Percentiles rank a stretch among this genome's conserved stretches.
Evolutionary conservation across 495 filamentous ascomycete genomes (phyloP).

Genomic region (Lasiosphaeris hirsuta): DNA sequence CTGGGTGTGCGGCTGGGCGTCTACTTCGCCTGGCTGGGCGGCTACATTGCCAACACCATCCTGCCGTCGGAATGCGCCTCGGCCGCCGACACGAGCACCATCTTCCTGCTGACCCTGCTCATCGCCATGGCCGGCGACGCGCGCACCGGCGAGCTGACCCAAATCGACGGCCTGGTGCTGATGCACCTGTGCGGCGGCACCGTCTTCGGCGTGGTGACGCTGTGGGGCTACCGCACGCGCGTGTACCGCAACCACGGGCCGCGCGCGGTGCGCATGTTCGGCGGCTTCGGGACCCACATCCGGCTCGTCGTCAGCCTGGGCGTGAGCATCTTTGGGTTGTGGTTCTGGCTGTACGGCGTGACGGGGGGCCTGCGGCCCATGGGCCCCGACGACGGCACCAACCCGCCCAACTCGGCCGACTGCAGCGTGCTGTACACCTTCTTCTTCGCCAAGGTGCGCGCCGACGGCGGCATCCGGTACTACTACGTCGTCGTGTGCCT

Average conservation of each 20-base stretch:
- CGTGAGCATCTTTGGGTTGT: slow-evolving; percentile 26
- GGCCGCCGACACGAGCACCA: slow-evolving; percentile 23
- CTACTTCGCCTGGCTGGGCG: slow-evolving; percentile 28
- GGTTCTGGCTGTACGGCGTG: slow-evolving; percentile 28
- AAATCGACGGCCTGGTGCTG: slow-evolving; percentile 25
- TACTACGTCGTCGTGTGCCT: slow-evolving; percentile 23
- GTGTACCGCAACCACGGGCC: slow-evolving; percentile 21
- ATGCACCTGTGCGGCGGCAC: slow-evolving; percentile 30
- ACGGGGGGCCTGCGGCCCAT: background rate
- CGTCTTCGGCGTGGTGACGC: slow-evolving; percentile 23
- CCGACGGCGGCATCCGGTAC: slow-evolving; percentile 16
- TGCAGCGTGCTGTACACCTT: slow-evolving; percentile 25
- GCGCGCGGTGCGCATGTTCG: slow-evolving; percentile 20
- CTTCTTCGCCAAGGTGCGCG: slow-evolving; percentile 25
- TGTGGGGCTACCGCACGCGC: slow-evolving; percentile 29
- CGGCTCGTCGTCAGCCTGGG: slow-evolving; percentile 19
- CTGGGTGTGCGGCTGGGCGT: slow-evolving; percentile 28
- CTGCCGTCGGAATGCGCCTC: slow-evolving; percentile 22
- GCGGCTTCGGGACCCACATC: slow-evolving; percentile 25
- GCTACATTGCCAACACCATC: slow-evolving; percentile 24
- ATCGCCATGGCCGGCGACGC: slow-evolving; percentile 23
- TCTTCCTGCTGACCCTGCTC: slow-evolving; percentile 27
- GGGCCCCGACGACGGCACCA: slow-evolving; percentile 15
- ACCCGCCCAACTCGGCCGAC: slow-evolving; percentile 12
- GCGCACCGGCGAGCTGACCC: slow-evolving; percentile 8